Evolutionary conservation across 495 filamentous ascomycete species (phyloP).

Genomic region (Aspergillus egyptiacus): DNA sequence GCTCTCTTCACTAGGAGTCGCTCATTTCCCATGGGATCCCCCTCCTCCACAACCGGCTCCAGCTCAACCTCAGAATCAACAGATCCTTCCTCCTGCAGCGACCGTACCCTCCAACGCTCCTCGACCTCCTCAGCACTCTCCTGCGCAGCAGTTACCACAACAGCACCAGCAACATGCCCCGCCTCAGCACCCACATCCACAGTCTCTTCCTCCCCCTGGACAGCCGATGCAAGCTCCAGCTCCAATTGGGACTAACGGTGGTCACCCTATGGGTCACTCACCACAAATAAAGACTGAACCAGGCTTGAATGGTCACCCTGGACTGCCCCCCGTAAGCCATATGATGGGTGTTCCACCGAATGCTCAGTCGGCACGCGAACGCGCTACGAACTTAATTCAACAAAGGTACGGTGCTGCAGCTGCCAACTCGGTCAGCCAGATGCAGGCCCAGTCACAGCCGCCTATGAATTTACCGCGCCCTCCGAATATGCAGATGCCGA

Average conservation of each 20-base stretch:
- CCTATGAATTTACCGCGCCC: slow-evolving; percentile 36
- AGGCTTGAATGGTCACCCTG: slow-evolving; percentile 45
- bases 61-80: slow-evolving; percentile 30
- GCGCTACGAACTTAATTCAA: slow-evolving; percentile 62
- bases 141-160: slow-evolving; percentile 12
- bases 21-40: slow-evolving; percentile 94
- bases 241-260: slow-evolving; percentile 16
- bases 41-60: slow-evolving; percentile 43
- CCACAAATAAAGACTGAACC: slow-evolving; percentile 71
- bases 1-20: slow-evolving; percentile 73
- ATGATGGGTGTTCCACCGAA: slow-evolving; percentile 34
- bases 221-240: slow-evolving; percentile 21
- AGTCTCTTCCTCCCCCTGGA: slow-evolving; percentile 21
- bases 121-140: slow-evolving; percentile 28
- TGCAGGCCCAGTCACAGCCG: slow-evolving; percentile 43
- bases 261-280: slow-evolving; percentile 33
- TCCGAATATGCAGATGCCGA: slow-evolving; percentile 30
- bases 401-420: slow-evolving; percentile 66
- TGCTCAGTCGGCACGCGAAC: slow-evolving; percentile 52
- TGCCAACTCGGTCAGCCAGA: slow-evolving; percentile 61
- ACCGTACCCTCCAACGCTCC: slow-evolving; percentile 59
- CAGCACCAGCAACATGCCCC: slow-evolving; percentile 25
- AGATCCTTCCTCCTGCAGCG: slow-evolving; percentile 34
- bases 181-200: slow-evolving; percentile 29
- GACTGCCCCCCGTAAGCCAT: slow-evolving; percentile 34